Conservation (phyloP, 2,329 filamentous ascomycete genomes). For the Xylaria sp. region DNA sequence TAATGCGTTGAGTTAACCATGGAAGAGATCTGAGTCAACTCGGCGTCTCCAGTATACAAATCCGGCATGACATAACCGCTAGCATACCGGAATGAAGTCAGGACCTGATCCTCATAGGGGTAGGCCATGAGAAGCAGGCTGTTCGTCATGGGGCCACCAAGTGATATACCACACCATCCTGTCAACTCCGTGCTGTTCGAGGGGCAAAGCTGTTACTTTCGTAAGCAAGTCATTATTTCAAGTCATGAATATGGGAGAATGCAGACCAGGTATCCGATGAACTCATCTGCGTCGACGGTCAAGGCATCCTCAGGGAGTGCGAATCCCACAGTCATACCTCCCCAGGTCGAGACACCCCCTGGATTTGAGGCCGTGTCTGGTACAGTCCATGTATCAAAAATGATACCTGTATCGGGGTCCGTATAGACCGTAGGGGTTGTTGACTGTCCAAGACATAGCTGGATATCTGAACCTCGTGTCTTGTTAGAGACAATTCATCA, state of each 20-base stretch:
- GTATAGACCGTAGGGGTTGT: slow-evolving; percentile 35
- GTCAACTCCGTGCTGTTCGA: slow-evolving; percentile 40
- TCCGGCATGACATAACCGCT: slow-evolving; percentile 55
- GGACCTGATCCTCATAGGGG: slow-evolving; percentile 47
- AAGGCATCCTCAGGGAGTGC: slow-evolving; percentile 47
- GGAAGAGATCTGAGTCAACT: slow-evolving; percentile 54
- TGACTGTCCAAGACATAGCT: slow-evolving; percentile 23
- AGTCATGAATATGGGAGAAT: not conserved
- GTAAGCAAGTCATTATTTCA: not conserved
- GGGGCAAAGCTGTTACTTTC: slow-evolving; percentile 38
- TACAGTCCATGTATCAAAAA: slow-evolving; percentile 47
- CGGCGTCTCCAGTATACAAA: slow-evolving; percentile 57
- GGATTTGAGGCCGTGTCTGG: slow-evolving; percentile 24
- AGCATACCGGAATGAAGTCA: slow-evolving; percentile 54
- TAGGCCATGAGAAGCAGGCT: slow-evolving; percentile 55
- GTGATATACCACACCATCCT: slow-evolving; percentile 55
- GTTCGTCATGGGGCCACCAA: slow-evolving; percentile 53
- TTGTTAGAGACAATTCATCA: slow-evolving; percentile 17
- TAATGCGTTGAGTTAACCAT: slow-evolving; percentile 54
- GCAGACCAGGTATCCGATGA: slow-evolving; percentile 53
- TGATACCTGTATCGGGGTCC: slow-evolving; percentile 46
- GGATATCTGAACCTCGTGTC: slow-evolving; percentile 20
- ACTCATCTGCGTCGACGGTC: slow-evolving; percentile 47
- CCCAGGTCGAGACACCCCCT: slow-evolving; percentile 34
- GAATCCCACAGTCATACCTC: slow-evolving; percentile 49